These are phyloP conservation scores for Fusarium pseudoanthophilum DNA, from an alignment of 2,329 filamentous ascomycete species.

Conservation along the genomic window DNA sequence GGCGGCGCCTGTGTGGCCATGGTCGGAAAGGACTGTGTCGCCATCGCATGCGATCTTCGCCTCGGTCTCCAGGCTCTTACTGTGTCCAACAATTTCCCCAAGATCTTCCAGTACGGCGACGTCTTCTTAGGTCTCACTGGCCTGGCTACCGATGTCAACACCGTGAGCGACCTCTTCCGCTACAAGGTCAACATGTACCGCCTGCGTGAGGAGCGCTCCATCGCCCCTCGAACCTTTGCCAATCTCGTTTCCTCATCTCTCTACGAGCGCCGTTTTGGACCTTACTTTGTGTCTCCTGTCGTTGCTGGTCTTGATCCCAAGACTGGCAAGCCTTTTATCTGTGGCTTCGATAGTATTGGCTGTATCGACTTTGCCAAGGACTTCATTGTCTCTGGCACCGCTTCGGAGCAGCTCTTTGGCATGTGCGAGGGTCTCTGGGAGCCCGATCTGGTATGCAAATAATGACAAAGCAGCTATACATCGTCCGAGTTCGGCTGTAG, in stretches of 20 bases:
- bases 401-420: conserved; percentile 97
- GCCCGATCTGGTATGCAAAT: conserved; percentile 82
- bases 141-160: conserved; percentile 93
- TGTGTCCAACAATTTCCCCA: conserved; percentile 99
- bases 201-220: conserved; percentile 95
- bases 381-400: conserved; percentile 97
- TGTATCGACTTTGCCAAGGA: conserved; percentile 99
- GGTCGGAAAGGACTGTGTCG: conserved; percentile 99
- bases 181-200: conserved; percentile 99
- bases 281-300: conserved; percentile 95
- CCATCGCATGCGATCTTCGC: conserved; percentile 98
- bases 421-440: conserved; percentile 99
- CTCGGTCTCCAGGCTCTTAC: conserved; percentile 96
- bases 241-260: conserved; percentile 92
- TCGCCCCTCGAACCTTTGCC: conserved; percentile 93
- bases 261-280: conserved; percentile 96
- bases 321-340: conserved; percentile 95
- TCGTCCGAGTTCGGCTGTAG: neutral
- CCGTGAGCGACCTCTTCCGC: conserved; percentile 95
- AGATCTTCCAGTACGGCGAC: conserved; percentile 97
- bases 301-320: conserved; percentile 95
- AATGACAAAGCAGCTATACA: neutral
- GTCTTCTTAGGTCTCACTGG: conserved; percentile 96
- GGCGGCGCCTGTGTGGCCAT: conserved; percentile 97
- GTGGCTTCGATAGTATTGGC: conserved; percentile 98